Percentiles rank a stretch among this genome's conserved stretches.
These are phyloP conservation scores for Phlyctochytrium arcticum DNA, from an alignment of 192 early-diverging fungal species.

Conservation along the genomic window DNA sequence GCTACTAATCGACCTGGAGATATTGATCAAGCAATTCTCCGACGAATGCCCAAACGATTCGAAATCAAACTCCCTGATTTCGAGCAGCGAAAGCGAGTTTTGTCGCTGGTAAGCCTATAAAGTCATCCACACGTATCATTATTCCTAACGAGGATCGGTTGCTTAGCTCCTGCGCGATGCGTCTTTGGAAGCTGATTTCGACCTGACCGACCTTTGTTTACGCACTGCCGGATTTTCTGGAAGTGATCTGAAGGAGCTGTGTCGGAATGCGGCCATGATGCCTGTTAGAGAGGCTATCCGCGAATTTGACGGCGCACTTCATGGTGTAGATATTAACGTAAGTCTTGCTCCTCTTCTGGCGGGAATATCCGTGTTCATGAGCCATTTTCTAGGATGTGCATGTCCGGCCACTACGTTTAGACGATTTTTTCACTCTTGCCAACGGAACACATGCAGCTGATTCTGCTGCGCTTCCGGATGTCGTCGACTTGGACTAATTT, in stretches of 20 bases:
- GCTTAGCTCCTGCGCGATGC: conserved; percentile 69
- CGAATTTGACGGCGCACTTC: conserved; percentile 9
- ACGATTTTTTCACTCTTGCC: conserved; percentile 32
- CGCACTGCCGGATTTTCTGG: conserved; percentile 78
- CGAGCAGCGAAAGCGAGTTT: conserved; percentile 79
- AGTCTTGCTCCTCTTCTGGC: neutral
- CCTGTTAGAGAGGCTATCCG: conserved; percentile 69
- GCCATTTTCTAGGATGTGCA: conserved; percentile 12
- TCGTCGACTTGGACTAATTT: conserved; percentile 20
- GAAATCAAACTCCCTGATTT: conserved; percentile 77
- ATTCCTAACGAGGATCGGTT: neutral
- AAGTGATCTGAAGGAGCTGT: conserved; percentile 96
- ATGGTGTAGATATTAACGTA: conserved; percentile 16
- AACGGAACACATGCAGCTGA: neutral
- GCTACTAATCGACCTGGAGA: conserved; percentile 98
- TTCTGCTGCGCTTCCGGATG: neutral
- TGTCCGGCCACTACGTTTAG: conserved; percentile 30
- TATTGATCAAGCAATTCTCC: conserved; percentile 93
- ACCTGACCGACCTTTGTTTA: conserved; percentile 60
- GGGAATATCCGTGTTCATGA: neutral
- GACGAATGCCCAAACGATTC: conserved; percentile 97
- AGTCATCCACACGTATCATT: neutral
- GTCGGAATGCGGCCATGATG: conserved; percentile 93
- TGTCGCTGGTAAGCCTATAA: conserved; percentile 48
- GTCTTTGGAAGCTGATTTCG: conserved; percentile 56